These are phyloP conservation scores for Salix arbutifolia DNA, from an alignment of 345 rosid genomes.

Conservation along the genomic window DNA sequence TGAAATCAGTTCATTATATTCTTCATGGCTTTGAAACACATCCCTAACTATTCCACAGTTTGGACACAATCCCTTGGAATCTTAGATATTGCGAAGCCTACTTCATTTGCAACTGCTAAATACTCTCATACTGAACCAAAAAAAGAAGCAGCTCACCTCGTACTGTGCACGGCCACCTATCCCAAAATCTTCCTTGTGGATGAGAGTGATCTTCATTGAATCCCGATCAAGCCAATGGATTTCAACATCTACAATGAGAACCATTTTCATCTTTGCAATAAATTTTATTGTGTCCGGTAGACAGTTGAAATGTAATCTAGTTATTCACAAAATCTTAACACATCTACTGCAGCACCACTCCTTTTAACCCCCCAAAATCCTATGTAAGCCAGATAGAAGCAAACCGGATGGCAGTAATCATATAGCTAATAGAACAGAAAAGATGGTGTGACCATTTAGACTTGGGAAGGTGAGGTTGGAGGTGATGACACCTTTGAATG, in stretches of 20 bases:
- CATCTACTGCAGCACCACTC: neutral
- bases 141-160: slow-evolving; percentile 43
- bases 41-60: too few relatives aligned
- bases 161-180: slow-evolving; percentile 52
- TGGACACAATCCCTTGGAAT: too few relatives aligned
- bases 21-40: too few relatives aligned
- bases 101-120: neutral
- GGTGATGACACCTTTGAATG: neutral
- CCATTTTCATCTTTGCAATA: neutral
- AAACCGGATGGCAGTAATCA: neutral
- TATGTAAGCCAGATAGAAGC: neutral
- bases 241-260: slow-evolving; percentile 55
- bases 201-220: slow-evolving; percentile 41
- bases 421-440: too few relatives aligned
- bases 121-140: neutral
- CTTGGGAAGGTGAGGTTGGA: neutral
- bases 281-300: neutral
- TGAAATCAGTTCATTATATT: neutral
- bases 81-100: neutral
- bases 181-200: slow-evolving; percentile 56
- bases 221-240: slow-evolving; percentile 49
- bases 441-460: neutral
- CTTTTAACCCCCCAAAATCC: neutral
- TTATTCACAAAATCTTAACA: neutral
- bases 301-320: neutral